phyloP scores from a whole-genome alignment of 495 filamentous ascomycete species.

The Neurospora sp. region DNA sequence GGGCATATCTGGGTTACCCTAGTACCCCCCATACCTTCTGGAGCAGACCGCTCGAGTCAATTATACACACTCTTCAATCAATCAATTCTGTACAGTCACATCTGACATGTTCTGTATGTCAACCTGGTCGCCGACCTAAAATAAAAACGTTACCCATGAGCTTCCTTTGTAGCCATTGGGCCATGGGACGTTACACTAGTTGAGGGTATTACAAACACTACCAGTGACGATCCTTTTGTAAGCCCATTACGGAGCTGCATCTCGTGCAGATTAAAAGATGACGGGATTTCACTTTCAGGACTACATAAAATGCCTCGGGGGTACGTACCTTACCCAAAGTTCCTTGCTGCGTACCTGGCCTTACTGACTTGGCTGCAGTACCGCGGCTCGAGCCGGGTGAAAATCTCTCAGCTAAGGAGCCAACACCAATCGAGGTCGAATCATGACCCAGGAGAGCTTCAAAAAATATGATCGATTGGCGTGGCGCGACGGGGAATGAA shows the following conservation, averaged over 20 bases:
- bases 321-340: background rate
- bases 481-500: background rate
- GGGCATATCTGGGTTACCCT: too few relatives aligned
- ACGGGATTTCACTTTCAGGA: background rate
- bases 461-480: background rate
- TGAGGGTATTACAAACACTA: background rate
- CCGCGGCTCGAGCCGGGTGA: background rate
- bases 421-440: background rate
- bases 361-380: background rate
- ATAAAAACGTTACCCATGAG: background rate
- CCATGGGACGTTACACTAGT: background rate
- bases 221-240: background rate
- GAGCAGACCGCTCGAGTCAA: too few relatives aligned
- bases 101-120: too few relatives aligned
- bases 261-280: background rate
- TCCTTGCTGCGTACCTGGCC: background rate
- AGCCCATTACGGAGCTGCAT: background rate
- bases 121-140: background rate
- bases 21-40: too few relatives aligned
- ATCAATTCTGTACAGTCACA: too few relatives aligned
- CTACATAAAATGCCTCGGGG: background rate
- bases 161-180: background rate
- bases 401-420: background rate
- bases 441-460: background rate
- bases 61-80: too few relatives aligned